phyloP scores from a whole-genome alignment of 257 asterid genomes.

The Catharanthus roseus region DNA sequence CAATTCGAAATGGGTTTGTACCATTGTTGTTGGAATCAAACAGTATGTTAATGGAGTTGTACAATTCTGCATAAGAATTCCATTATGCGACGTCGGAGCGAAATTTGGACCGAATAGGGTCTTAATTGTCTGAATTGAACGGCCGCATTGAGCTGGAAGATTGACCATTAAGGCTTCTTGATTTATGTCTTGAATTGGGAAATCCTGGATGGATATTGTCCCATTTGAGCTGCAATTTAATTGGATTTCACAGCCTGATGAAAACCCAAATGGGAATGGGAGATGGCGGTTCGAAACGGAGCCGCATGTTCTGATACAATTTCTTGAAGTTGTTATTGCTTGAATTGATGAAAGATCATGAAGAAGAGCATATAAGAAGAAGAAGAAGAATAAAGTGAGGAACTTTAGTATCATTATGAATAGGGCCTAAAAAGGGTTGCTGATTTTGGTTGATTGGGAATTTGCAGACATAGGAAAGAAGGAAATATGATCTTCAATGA shows the following conservation, averaged over 20 bases:
- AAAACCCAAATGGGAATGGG: constrained; percentile 71
- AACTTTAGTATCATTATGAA: constrained; percentile 4
- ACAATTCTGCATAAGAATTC: constrained; percentile 56
- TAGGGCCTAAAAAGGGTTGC: background rate
- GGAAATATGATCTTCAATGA: background rate
- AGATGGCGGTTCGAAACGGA: constrained; percentile 11
- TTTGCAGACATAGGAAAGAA: background rate
- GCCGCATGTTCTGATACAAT: constrained; percentile 57
- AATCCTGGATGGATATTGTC: constrained; percentile 31
- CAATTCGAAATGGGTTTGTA: constrained; percentile 58
- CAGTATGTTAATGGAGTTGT: constrained; percentile 29
- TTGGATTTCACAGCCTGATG: constrained; percentile 55
- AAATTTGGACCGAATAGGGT: constrained; percentile 44
- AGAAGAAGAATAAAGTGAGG: constrained; percentile 9
- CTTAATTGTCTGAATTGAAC: constrained; percentile 42
- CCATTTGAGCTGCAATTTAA: constrained; percentile 54
- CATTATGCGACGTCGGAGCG: constrained; percentile 71
- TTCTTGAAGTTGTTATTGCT: constrained; percentile 3
- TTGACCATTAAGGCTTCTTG: constrained; percentile 35
- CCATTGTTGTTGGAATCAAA: constrained; percentile 57
- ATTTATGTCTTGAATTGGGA: constrained; percentile 39
- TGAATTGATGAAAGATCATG: constrained; percentile 11
- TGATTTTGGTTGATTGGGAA: background rate
- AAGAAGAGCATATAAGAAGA: constrained; percentile 1
- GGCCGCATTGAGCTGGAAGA: constrained; percentile 48